Percentiles rank a stretch among this genome's conserved stretches.
phyloP scores from a whole-genome alignment of 2,329 filamentous ascomycete species.

The Colletotrichum sojae region DNA sequence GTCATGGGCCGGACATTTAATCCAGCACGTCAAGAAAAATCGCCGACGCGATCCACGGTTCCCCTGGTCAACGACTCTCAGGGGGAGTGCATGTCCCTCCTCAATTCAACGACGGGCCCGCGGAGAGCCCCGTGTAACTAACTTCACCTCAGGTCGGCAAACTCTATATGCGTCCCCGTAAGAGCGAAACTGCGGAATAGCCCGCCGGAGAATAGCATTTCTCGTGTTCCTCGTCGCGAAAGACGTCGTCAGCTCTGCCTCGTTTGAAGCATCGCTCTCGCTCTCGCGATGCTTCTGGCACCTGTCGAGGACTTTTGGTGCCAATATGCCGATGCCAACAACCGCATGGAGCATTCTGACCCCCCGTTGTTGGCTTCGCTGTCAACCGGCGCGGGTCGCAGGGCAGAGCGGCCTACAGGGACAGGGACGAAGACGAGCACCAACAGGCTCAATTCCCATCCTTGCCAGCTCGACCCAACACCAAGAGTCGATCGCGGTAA shows the following conservation, averaged over 20 bases:
- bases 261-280: neutral
- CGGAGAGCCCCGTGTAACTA: conserved; percentile 21
- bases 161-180: conserved; percentile 15
- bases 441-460: neutral
- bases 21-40: neutral
- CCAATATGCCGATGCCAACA: too few relatives aligned
- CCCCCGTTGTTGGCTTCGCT: neutral
- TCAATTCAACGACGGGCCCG: conserved; percentile 7
- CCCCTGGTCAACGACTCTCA: conserved; percentile 12
- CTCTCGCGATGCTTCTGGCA: neutral
- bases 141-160: conserved; percentile 23
- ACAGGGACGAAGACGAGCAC: neutral
- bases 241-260: conserved; percentile 1
- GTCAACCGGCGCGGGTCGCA: neutral
- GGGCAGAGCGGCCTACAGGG: neutral
- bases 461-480: neutral
- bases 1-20: too few relatives aligned
- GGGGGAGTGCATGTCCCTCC: neutral
- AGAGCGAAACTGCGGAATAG: too few relatives aligned
- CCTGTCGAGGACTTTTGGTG: too few relatives aligned
- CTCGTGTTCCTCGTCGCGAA: neutral
- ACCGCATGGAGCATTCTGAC: too few relatives aligned
- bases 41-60: conserved; percentile 2
- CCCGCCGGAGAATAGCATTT: conserved; percentile 9
- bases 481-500: conserved; percentile 22